These are phyloP conservation scores for Corchorus olitorius DNA, from an alignment of 345 rosid species.

Conservation along the genomic window DNA sequence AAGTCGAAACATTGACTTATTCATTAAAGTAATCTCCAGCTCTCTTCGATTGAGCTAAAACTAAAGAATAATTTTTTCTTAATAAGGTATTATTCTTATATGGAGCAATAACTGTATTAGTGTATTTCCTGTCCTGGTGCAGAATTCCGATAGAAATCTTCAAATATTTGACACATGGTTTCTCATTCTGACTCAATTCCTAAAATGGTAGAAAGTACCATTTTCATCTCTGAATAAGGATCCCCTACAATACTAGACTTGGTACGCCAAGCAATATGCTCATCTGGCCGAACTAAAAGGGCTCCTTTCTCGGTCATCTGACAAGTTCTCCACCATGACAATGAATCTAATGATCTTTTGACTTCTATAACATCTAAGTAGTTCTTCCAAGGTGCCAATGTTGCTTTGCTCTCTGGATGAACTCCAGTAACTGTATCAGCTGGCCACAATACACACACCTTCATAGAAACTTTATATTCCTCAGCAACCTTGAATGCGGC, in stretches of 20 bases:
- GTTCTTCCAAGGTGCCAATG: slow-evolving; percentile 65
- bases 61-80: not conserved
- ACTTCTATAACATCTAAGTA: slow-evolving; percentile 62
- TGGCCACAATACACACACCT: slow-evolving; percentile 74
- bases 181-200: slow-evolving; percentile 27
- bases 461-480: slow-evolving; percentile 51
- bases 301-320: slow-evolving; percentile 69
- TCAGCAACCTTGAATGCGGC: slow-evolving; percentile 55
- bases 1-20: no score
- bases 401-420: slow-evolving; percentile 39
- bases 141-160: not conserved
- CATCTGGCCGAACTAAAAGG: slow-evolving; percentile 78
- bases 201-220: slow-evolving; percentile 54
- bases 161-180: not conserved
- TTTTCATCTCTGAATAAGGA: slow-evolving; percentile 53
- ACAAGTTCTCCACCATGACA: slow-evolving; percentile 82
- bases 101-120: not conserved
- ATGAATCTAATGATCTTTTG: slow-evolving; percentile 34
- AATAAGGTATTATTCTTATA: not conserved
- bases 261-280: slow-evolving; percentile 78
- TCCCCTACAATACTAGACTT: slow-evolving; percentile 47
- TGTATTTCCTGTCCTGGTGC: not conserved
- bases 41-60: not conserved
- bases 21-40: not conserved
- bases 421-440: slow-evolving; percentile 27